These are phyloP conservation scores for Nannizziopsis barbatae DNA, from an alignment of 2,329 filamentous ascomycete genomes.

Conservation along the genomic window DNA sequence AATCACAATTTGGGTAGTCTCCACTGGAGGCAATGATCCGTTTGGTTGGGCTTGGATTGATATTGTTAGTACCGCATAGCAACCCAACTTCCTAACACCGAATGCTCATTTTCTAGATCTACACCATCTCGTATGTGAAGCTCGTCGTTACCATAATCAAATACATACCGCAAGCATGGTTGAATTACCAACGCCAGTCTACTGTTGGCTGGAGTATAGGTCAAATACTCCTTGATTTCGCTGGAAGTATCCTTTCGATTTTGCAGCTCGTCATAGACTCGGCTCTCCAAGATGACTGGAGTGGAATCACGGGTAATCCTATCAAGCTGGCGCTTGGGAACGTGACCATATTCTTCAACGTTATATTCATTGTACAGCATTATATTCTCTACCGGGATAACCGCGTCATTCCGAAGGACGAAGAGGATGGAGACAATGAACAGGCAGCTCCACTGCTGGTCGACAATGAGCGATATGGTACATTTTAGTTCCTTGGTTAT, in stretches of 20 bases:
- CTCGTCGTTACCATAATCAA: slow-evolving; percentile 80
- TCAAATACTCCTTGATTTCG: slow-evolving; percentile 73
- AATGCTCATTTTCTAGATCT: slow-evolving; percentile 36
- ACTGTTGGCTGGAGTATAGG: slow-evolving; percentile 80
- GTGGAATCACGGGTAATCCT: slow-evolving; percentile 79
- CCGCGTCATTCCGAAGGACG: neutral
- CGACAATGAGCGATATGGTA: neutral
- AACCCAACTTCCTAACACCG: neutral
- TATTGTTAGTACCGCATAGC: slow-evolving; percentile 37
- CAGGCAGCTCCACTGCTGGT: slow-evolving; percentile 4
- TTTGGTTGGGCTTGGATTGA: slow-evolving; percentile 53
- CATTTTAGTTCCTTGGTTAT: neutral
- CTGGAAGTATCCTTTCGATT: slow-evolving; percentile 70
- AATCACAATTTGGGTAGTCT: slow-evolving; percentile 34
- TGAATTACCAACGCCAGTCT: slow-evolving; percentile 74
- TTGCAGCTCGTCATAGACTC: slow-evolving; percentile 76
- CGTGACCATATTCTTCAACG: slow-evolving; percentile 73
- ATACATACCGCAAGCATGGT: slow-evolving; percentile 74
- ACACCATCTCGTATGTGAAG: slow-evolving; percentile 76
- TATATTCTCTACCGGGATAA: slow-evolving; percentile 59
- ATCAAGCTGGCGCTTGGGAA: slow-evolving; percentile 82
- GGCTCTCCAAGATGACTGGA: slow-evolving; percentile 75
- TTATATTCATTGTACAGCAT: slow-evolving; percentile 79
- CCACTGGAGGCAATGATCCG: slow-evolving; percentile 36
- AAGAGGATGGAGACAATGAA: neutral